Percentiles rank a stretch among this genome's conserved stretches.
phyloP scores from a whole-genome alignment of 371 early-diverging fungal species.

The Mucor velutinosus region DNA sequence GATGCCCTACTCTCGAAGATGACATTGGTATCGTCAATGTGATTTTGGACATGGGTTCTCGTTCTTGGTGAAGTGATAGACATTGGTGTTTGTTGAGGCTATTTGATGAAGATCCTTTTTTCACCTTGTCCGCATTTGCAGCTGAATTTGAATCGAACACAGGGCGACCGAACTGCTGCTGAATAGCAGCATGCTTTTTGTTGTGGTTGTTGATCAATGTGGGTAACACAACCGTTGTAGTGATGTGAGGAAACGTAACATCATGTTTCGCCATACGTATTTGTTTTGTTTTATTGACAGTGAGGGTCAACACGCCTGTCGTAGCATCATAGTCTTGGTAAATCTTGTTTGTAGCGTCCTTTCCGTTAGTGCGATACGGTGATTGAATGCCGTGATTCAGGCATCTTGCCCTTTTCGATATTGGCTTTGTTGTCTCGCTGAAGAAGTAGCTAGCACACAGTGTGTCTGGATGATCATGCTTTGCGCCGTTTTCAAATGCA shows the following conservation, averaged over 20 bases:
- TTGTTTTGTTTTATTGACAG: constrained; percentile 2
- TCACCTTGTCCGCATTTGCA: background rate
- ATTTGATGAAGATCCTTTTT: background rate
- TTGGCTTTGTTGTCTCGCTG: background rate
- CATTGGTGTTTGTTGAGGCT: background rate
- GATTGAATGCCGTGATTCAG: constrained; percentile 1
- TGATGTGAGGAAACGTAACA: background rate
- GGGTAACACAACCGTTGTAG: constrained; percentile 1
- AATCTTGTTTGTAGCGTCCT: background rate
- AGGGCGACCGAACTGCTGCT: background rate
- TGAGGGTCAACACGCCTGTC: constrained; percentile 24
- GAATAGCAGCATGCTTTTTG: background rate
- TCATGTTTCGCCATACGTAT: background rate
- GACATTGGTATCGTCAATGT: constrained; percentile 51
- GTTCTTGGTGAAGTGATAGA: background rate
- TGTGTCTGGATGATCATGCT: constrained; percentile 16
- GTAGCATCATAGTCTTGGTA: constrained; percentile 17
- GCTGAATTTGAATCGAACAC: background rate
- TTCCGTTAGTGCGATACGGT: background rate
- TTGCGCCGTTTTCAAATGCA: constrained; percentile 50
- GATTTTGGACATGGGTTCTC: constrained; percentile 1
- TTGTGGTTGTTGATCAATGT: background rate
- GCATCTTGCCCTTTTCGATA: background rate
- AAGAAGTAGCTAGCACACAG: constrained; percentile 44
- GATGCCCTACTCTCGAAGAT: constrained; percentile 69